These are phyloP conservation scores for Pleurotus giganteus DNA, from an alignment of 768 basidiomycete genomes.

Conservation along the genomic window DNA sequence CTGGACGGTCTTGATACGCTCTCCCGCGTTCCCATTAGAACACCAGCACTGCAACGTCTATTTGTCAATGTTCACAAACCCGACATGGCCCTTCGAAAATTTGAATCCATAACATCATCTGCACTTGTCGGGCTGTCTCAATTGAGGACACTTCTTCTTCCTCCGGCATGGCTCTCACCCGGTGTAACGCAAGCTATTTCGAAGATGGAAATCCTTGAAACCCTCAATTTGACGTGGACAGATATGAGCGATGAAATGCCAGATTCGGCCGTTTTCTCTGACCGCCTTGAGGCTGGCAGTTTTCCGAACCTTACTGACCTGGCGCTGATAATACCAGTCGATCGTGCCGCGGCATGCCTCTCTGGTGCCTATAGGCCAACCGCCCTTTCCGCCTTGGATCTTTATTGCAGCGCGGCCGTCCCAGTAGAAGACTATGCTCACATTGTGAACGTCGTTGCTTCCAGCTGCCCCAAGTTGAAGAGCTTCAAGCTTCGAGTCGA, in stretches of 20 bases:
- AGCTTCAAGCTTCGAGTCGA: background rate
- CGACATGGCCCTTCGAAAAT: no score
- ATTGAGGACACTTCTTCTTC: no score
- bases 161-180: background rate
- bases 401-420: background rate
- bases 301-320: background rate
- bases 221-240: background rate
- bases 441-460: background rate
- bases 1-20: no score
- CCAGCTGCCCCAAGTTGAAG: background rate
- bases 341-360: background rate
- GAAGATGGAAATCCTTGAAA: background rate
- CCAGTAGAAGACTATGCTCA: background rate
- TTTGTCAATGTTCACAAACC: no score
- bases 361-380: background rate
- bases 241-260: background rate
- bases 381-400: background rate
- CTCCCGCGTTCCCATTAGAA: no score
- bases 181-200: background rate
- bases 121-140: no score
- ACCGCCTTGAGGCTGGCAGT: background rate
- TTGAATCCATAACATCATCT: no score
- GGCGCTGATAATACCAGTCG: background rate
- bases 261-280: background rate
- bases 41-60: no score